Conservation (phyloP, 192 early-diverging fungal genomes). For the Coemansia sp. region DNA sequence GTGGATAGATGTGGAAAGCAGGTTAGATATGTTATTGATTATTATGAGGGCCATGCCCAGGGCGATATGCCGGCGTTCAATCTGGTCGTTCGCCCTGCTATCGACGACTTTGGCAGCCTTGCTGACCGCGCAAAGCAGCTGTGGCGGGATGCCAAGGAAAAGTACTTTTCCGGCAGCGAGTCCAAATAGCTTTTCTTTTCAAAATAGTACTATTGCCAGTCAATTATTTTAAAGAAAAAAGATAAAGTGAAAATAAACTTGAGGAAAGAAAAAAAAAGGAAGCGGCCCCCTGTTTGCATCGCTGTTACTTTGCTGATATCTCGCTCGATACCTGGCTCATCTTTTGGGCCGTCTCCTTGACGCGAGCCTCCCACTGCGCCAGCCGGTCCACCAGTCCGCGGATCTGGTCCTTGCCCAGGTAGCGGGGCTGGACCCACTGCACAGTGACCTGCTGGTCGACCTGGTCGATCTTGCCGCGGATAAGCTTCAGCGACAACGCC, state of each 20-base stretch:
- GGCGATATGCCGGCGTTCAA: constrained; percentile 81
- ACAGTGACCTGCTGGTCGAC: constrained; percentile 84
- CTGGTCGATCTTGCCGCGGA: constrained; percentile 94
- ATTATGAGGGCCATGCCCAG: constrained; percentile 77
- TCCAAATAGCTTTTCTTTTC: background rate
- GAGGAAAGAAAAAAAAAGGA: background rate
- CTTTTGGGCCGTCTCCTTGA: constrained; percentile 55
- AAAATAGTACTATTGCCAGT: too few relatives aligned
- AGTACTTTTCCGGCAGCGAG: constrained; percentile 19
- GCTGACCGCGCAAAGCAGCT: constrained; percentile 64
- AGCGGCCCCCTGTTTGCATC: background rate
- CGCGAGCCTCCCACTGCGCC: constrained; percentile 80
- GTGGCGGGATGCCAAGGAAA: constrained; percentile 44
- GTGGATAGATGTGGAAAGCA: constrained; percentile 85
- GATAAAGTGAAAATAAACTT: background rate
- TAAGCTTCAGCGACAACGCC: constrained; percentile 87
- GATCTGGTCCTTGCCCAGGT: constrained; percentile 88
- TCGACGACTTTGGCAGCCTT: constrained; percentile 71
- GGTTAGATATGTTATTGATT: constrained; percentile 97
- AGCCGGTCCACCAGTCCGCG: constrained; percentile 76
- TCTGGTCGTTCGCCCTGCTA: constrained; percentile 89
- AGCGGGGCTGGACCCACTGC: constrained; percentile 98
- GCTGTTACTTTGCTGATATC: constrained; percentile 27
- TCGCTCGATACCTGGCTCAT: constrained; percentile 45
- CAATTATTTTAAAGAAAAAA: background rate